Evolutionary conservation across 2,329 filamentous ascomycete species (phyloP).

Genomic region (Penicillium brasilianum): DNA sequence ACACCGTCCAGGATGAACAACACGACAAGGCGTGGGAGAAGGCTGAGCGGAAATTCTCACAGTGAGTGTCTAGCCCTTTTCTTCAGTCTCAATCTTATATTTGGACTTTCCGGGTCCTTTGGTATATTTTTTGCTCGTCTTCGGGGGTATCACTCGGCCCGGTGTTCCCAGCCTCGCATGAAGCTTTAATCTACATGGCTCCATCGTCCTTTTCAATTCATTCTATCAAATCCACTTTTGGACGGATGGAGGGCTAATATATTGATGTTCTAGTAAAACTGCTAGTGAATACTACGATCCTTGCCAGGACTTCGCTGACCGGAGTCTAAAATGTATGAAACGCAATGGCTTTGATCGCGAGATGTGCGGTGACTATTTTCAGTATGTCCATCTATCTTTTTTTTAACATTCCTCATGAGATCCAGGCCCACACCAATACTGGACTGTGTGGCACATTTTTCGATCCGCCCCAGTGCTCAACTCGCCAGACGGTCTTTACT

Average conservation of each 20-base stretch:
- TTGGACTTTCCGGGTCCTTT: not conserved
- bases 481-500: conserved; percentile 2
- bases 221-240: not conserved
- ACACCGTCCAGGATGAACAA: conserved; percentile 23
- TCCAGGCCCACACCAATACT: not conserved
- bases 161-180: not conserved
- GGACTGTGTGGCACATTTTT: not conserved
- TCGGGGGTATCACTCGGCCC: not conserved
- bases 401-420: not conserved
- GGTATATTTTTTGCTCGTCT: not conserved
- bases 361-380: conserved; percentile 96
- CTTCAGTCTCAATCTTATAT: not conserved
- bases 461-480: not conserved
- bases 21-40: conserved; percentile 61
- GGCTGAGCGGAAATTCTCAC: conserved; percentile 65
- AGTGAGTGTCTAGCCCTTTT: conserved; percentile 50
- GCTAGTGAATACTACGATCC: conserved; percentile 93
- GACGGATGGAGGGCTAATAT: conserved; percentile 1
- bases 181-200: not conserved
- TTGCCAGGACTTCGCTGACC: conserved; percentile 87
- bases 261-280: conserved; percentile 69
- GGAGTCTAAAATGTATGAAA: conserved; percentile 85
- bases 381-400: conserved; percentile 63
- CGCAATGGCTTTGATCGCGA: conserved; percentile 83
- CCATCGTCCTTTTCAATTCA: not conserved